Percentiles rank a stretch among this genome's conserved stretches.
phyloP scores from a whole-genome alignment of 768 basidiomycete species.

The Boletus barrowsii region DNA sequence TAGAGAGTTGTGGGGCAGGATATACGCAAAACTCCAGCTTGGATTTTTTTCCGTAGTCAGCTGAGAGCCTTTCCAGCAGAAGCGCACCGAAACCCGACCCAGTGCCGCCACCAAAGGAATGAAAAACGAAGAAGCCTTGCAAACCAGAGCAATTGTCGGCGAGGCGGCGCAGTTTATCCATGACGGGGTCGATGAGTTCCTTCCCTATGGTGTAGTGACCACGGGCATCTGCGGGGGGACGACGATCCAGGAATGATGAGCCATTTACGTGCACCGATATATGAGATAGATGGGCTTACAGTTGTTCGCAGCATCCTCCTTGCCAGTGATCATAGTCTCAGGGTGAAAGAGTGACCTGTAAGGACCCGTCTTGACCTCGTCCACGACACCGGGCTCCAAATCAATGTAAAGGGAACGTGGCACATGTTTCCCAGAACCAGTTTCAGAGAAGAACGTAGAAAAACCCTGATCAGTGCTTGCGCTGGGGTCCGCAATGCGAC shows the following conservation, averaged over 20 bases:
- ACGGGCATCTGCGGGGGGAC: constrained; percentile 71
- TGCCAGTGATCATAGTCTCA: constrained; percentile 94
- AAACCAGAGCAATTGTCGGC: constrained; percentile 98
- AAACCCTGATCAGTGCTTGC: constrained; percentile 74
- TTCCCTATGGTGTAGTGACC: constrained; percentile 99
- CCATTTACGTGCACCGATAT: background rate
- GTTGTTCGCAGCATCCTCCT: constrained; percentile 99
- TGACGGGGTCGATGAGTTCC: constrained; percentile 93
- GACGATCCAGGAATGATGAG: constrained; percentile 13
- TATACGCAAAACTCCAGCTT: constrained; percentile 99
- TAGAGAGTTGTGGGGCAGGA: constrained; percentile 91
- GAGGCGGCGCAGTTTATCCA: constrained; percentile 95
- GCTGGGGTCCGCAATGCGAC: constrained; percentile 67
- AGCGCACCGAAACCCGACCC: constrained; percentile 99
- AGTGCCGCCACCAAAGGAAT: constrained; percentile 99
- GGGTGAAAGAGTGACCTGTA: constrained; percentile 97
- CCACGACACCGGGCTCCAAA: constrained; percentile 92
- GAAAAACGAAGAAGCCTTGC: constrained; percentile 99
- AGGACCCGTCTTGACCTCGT: constrained; percentile 89
- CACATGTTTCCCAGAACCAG: constrained; percentile 90
- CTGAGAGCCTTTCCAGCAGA: constrained; percentile 92
- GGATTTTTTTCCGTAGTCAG: constrained; percentile 99
- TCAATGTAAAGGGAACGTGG: constrained; percentile 97
- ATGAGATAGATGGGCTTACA: constrained; percentile 54
- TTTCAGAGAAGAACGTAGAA: constrained; percentile 97